Percentiles rank a stretch among this genome's conserved stretches.
phyloP scores from a whole-genome alignment of 148 eudicot species.

The Drosera capensis region DNA sequence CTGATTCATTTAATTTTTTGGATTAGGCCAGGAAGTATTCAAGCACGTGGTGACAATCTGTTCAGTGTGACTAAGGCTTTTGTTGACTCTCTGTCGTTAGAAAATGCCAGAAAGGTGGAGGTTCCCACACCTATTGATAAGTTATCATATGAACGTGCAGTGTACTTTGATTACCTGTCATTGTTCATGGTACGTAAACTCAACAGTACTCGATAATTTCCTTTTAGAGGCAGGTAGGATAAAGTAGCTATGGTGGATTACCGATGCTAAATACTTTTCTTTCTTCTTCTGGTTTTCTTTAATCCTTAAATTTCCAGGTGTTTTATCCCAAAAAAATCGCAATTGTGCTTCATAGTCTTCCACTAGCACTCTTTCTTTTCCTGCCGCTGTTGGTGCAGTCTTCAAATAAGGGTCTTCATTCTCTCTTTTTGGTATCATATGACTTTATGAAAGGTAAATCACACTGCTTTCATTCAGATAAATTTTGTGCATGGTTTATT shows the following conservation, averaged over 20 bases:
- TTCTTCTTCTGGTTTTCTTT: no score
- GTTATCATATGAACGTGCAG: slow-evolving; percentile 37
- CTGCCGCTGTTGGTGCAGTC: slow-evolving; percentile 42
- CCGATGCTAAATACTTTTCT: no score
- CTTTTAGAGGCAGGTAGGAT: background rate
- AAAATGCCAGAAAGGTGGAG: slow-evolving; percentile 44
- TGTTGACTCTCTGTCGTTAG: slow-evolving; percentile 48
- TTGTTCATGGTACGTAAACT: slow-evolving; percentile 56
- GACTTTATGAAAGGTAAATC: slow-evolving; percentile 69
- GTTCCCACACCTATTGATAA: slow-evolving; percentile 21
- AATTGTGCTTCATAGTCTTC: slow-evolving; percentile 56
- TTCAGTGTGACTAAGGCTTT: slow-evolving; percentile 67
- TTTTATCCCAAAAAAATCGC: slow-evolving; percentile 57
- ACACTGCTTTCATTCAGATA: background rate
- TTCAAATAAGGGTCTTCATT: slow-evolving; percentile 19
- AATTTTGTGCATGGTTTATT: background rate
- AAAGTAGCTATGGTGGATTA: background rate
- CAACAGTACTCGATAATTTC: background rate
- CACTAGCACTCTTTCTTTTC: slow-evolving; percentile 42
- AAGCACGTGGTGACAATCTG: slow-evolving; percentile 95
- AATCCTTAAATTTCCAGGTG: slow-evolving; percentile 26
- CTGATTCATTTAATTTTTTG: slow-evolving; percentile 20
- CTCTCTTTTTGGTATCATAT: slow-evolving; percentile 25
- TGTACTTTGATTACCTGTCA: slow-evolving; percentile 75
- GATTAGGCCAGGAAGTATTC: slow-evolving; percentile 91